Evolutionary conservation across 23 red algal species (phyloP).

Genomic region (Pyropia yezoensis): DNA sequence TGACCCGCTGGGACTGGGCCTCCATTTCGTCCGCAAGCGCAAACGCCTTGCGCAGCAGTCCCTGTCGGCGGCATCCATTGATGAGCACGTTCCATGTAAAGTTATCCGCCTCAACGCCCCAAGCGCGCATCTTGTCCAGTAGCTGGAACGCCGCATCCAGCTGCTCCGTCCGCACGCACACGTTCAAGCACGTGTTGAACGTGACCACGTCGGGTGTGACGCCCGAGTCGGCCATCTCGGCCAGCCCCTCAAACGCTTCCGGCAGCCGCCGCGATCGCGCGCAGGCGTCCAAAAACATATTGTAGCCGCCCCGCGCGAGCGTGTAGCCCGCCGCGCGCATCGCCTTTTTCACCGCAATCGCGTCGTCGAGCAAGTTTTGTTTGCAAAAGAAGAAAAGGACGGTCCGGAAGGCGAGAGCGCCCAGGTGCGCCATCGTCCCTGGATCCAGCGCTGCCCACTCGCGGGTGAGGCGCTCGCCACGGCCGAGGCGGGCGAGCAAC

Average conservation of each 20-base stretch:
- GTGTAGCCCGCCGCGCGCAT: conserved; percentile 12
- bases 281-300: conserved; percentile 46
- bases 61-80: conserved; percentile 43
- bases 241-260: conserved; percentile 28
- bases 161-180: conserved; percentile 52
- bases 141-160: conserved; percentile 54
- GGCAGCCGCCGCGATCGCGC: conserved; percentile 22
- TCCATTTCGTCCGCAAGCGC: conserved; percentile 54
- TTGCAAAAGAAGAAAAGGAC: too few relatives aligned
- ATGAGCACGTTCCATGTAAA: conserved; percentile 80
- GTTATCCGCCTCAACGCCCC: conserved; percentile 44
- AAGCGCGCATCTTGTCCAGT: conserved; percentile 52
- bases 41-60: conserved; percentile 50
- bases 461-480: too few relatives aligned
- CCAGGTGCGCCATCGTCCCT: too few relatives aligned
- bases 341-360: too few relatives aligned
- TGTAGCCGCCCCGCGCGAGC: conserved; percentile 38
- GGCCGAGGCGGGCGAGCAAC: too few relatives aligned
- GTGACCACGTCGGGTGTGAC: conserved; percentile 77
- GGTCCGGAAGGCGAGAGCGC: too few relatives aligned
- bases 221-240: conserved; percentile 35
- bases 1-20: background rate
- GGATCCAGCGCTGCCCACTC: too few relatives aligned
- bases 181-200: conserved; percentile 67
- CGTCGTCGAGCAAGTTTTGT: too few relatives aligned